Conservation (phyloP, 208 protist species). For the Trypanosoma scelopori region DNA sequence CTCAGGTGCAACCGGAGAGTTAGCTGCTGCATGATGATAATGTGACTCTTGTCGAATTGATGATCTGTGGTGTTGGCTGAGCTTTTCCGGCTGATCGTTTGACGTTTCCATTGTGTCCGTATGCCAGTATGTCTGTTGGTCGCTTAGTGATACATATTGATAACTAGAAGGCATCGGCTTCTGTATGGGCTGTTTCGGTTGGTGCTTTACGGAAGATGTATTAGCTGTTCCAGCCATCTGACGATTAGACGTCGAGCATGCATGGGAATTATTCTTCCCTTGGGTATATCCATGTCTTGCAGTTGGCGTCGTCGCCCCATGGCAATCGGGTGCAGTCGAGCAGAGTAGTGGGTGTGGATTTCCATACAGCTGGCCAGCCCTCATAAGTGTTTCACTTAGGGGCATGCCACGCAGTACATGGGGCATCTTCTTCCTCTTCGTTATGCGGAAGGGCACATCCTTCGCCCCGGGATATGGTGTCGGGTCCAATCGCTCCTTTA, state of each 20-base stretch:
- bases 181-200: conserved; percentile 9
- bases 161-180: not conserved
- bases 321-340: conserved; percentile 28
- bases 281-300: not conserved
- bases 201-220: conserved; percentile 1
- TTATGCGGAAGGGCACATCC: conserved; percentile 38
- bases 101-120: no score
- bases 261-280: not conserved
- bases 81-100: no score
- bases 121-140: not conserved
- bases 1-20: not conserved
- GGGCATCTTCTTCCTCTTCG: conserved; percentile 17
- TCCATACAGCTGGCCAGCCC: conserved; percentile 67
- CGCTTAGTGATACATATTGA: not conserved
- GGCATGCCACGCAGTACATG: conserved; percentile 51
- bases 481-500: conserved; percentile 62
- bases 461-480: conserved; percentile 67
- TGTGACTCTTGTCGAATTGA: not conserved
- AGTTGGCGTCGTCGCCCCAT: not conserved
- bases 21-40: not conserved
- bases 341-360: conserved; percentile 79
- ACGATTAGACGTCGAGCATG: not conserved
- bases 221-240: not conserved
- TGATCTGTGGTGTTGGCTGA: not conserved
- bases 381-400: conserved; percentile 47